A percentile compares a stretch with the other conserved stretches of the same genome.
Evolutionary conservation across 306 rosid genomes (phyloP).

Genomic region (Medicago arabica): DNA sequence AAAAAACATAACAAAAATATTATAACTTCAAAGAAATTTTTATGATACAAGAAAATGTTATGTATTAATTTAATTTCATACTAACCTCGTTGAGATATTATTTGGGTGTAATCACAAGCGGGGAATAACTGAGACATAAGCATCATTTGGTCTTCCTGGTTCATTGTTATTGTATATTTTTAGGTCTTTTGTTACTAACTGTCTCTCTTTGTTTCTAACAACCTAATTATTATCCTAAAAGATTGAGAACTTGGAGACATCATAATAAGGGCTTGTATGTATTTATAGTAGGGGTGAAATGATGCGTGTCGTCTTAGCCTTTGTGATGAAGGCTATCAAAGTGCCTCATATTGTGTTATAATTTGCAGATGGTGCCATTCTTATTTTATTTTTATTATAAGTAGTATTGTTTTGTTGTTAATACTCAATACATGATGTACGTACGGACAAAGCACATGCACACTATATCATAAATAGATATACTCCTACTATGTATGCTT

Average conservation of each 20-base stretch:
- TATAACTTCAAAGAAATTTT: not conserved
- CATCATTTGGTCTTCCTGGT: conserved; percentile 8
- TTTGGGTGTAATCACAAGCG: not conserved
- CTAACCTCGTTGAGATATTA: not conserved
- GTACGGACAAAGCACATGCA: not conserved
- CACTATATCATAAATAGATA: not conserved
- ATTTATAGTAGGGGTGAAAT: not conserved
- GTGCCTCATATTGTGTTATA: not conserved
- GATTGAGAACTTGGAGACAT: not conserved
- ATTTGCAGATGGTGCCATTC: not conserved
- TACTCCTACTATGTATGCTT: not conserved
- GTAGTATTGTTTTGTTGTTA: not conserved
- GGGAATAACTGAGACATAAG: conserved; percentile 4
- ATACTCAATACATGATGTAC: not conserved
- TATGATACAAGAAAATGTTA: not conserved
- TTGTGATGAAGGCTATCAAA: not conserved
- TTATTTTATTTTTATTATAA: not conserved
- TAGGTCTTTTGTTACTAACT: not conserved
- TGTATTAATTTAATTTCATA: not conserved
- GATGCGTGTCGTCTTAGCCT: conserved; percentile 1
- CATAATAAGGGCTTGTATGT: not conserved
- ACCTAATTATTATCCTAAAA: not conserved
- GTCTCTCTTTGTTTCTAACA: not conserved
- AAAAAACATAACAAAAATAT: not conserved
- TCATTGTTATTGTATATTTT: not conserved